phyloP scores from a whole-genome alignment of 2,329 filamentous ascomycete genomes.

The Claviceps fusiformis region DNA sequence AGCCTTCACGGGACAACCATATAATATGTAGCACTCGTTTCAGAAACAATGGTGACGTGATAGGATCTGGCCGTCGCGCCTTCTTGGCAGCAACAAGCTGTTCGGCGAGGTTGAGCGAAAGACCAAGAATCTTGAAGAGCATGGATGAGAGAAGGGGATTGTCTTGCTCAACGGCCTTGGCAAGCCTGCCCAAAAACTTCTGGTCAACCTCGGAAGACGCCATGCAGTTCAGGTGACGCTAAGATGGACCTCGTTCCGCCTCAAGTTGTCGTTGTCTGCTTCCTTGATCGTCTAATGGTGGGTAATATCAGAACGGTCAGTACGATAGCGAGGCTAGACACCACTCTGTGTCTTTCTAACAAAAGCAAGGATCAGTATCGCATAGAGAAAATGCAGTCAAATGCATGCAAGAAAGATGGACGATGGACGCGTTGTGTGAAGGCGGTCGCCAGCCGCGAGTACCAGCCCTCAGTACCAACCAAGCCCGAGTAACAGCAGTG shows the following conservation, averaged over 20 bases:
- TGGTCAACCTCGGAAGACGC: constrained; percentile 95
- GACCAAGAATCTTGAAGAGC: constrained; percentile 80
- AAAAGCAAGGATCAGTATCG: background rate
- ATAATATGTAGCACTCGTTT: constrained; percentile 80
- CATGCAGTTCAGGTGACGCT: constrained; percentile 39
- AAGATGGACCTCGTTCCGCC: background rate
- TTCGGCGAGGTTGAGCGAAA: constrained; percentile 76
- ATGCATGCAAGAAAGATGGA: background rate
- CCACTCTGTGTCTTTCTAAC: background rate
- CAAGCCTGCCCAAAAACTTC: constrained; percentile 86
- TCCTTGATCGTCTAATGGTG: background rate
- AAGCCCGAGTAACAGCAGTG: background rate
- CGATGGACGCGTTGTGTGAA: background rate
- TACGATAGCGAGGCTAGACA: background rate
- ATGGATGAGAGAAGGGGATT: constrained; percentile 70
- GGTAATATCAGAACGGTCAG: background rate
- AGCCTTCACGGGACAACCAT: constrained; percentile 86
- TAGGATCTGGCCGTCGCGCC: constrained; percentile 66
- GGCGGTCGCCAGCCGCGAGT: background rate
- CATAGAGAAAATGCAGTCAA: no score
- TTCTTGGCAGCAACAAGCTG: constrained; percentile 75
- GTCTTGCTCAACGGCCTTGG: constrained; percentile 61
- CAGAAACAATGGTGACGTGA: constrained; percentile 64
- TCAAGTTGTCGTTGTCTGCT: background rate
- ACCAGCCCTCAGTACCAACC: background rate